phyloP scores from a whole-genome alignment of 345 rosid species.

The Euphorbia lathyris region DNA sequence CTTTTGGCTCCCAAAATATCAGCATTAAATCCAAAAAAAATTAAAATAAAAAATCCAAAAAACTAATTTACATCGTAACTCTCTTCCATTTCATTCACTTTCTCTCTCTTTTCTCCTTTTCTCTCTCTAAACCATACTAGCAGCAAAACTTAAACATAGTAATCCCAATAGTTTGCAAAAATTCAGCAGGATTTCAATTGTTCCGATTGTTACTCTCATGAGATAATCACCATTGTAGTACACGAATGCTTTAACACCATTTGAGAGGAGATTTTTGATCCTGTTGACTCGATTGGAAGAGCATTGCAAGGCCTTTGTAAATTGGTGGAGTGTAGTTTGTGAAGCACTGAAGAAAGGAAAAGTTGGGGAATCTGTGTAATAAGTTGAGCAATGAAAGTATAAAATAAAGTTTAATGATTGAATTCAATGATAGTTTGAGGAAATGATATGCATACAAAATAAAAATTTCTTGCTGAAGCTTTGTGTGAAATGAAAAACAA shows the following conservation, averaged over 20 bases:
- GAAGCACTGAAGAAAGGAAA: conserved; percentile 19
- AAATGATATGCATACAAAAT: background rate
- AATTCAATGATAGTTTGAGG: background rate
- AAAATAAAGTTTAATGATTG: no score
- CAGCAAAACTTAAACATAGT: no score
- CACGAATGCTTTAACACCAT: background rate
- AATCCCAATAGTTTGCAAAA: no score
- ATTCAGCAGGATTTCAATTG: conserved; percentile 5
- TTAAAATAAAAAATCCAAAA: no score
- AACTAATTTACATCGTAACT: no score
- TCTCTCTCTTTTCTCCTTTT: no score
- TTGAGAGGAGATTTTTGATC: background rate
- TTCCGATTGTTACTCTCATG: conserved; percentile 13
- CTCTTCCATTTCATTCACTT: no score
- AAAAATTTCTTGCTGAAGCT: background rate
- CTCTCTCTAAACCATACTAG: no score
- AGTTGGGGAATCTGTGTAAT: conserved; percentile 15
- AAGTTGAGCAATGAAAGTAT: conserved; percentile 9
- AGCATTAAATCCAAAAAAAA: no score
- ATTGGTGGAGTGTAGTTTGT: background rate
- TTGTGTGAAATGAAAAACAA: background rate
- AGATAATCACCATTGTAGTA: conserved; percentile 13
- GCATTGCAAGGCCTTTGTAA: background rate
- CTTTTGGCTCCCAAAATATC: no score
- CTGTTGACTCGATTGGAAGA: background rate